Evolutionary conservation across 139 green algal genomes (phyloP).

Genomic region (Chlamydomonas sp.): DNA sequence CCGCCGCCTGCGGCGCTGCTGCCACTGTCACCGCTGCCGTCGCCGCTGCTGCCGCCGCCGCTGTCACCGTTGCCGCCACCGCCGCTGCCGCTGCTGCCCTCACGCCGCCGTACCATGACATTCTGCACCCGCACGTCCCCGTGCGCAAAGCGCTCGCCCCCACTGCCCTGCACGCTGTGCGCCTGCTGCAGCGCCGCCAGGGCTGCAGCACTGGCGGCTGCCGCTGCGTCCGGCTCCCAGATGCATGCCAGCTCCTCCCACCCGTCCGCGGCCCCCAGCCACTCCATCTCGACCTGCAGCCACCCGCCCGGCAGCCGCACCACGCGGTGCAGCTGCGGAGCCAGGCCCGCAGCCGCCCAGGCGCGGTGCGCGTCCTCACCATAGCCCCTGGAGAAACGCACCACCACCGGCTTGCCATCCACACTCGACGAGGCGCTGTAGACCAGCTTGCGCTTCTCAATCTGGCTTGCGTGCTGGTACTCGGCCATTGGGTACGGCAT

Average conservation of each 20-base stretch:
- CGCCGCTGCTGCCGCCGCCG: too few species aligned
- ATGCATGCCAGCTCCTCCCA: background rate
- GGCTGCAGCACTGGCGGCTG: background rate
- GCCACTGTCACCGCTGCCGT: too few species aligned
- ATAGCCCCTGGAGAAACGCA: background rate
- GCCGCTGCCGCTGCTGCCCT: too few species aligned
- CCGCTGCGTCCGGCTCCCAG: background rate
- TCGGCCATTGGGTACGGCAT: background rate
- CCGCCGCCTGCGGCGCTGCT: too few species aligned
- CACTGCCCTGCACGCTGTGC: background rate
- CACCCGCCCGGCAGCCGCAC: background rate
- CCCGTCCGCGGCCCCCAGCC: background rate
- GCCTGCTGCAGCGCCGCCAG: background rate
- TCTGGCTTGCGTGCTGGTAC: background rate
- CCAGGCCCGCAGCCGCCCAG: background rate
- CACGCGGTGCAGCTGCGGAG: background rate
- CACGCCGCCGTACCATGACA: background rate
- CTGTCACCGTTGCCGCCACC: too few species aligned
- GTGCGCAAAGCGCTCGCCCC: background rate
- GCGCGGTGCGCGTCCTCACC: background rate
- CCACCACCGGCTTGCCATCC: background rate
- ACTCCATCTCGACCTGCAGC: background rate
- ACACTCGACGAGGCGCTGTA: background rate
- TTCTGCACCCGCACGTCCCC: constrained; percentile 5
- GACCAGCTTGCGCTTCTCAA: too few species aligned